Base-by-base conservation (phyloP, 164 flowering plant species). In the Tetrastigma voinierianum region DNA sequence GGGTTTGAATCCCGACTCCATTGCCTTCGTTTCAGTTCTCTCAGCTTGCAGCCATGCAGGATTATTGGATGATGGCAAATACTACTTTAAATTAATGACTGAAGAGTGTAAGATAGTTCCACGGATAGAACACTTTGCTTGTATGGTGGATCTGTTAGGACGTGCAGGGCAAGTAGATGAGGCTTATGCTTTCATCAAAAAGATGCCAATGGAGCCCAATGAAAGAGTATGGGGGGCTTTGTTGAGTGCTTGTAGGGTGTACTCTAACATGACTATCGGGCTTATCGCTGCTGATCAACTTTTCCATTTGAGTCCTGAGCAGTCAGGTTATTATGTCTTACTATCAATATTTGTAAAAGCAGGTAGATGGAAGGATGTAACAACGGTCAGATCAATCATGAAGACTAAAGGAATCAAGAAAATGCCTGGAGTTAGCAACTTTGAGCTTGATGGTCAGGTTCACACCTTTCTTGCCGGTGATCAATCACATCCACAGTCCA, bases 211-310 rank as follows among this genome's bases (percentile, higher is more conserved):
- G 64, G 72, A 74, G 57, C 83, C 83, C 5, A 74, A 71, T 49
- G 83, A 74, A 53, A 71, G 78, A 66, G 78, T 80, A 17, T 80
- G 83, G 83, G 83, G 80, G 5, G 76, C 83, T 40, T 68, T 80
- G 46, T 67, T 80, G 64, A 72, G 80, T 53, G 75, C 83, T 19
- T 80, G 78, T 74, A 61, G 72, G 7, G 72, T 77, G n/a, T 62
- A 76, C 58, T 62, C 64, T 7, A 70, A 77, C 74, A 74, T 72
- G 76, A 32, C 47, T 13, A 59, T 77, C 8, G 81, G 81, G 19
- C 55, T 80, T 44, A 1, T 65, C 12, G 83, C 79, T 21, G 83
- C 83, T 62, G 83, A 75, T 65, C 48, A 61, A 14, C 75, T 80
- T 44, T 68, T 75, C 17, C 66, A 70, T 21, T 58, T 80, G 59